Evolutionary conservation across 2,329 filamentous ascomycete genomes (phyloP).

Genomic region (Zymoseptoria brevis): DNA sequence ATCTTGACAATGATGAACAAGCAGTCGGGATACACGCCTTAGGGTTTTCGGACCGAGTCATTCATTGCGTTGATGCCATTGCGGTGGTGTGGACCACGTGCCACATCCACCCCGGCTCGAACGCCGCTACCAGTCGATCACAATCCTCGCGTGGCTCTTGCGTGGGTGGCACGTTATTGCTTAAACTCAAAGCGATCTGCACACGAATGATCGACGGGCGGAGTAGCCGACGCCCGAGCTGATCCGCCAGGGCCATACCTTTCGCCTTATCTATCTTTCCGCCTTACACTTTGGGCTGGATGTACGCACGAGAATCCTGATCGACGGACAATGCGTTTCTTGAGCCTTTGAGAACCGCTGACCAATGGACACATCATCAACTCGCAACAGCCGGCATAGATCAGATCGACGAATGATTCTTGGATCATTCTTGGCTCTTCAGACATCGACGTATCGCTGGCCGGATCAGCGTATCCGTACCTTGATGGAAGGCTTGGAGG

Average conservation of each 20-base stretch:
- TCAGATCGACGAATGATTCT: neutral
- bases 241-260: neutral
- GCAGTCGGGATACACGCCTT: neutral
- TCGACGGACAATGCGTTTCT: neutral
- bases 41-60: neutral
- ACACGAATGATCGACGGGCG: neutral
- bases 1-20: neutral
- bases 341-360: neutral
- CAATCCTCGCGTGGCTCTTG: neutral
- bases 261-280: neutral
- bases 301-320: neutral
- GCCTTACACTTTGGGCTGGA: neutral
- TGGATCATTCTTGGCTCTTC: neutral
- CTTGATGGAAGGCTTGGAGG: neutral
- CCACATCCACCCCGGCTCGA: neutral
- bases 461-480: neutral
- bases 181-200: neutral
- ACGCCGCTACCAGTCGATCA: neutral
- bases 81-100: neutral
- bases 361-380: neutral
- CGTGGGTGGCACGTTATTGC: neutral
- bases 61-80: neutral
- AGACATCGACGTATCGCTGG: neutral
- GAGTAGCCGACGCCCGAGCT: neutral
- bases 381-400: neutral